phyloP scores from a whole-genome alignment of 129 eudicot species.

The Flaveria robusta region DNA sequence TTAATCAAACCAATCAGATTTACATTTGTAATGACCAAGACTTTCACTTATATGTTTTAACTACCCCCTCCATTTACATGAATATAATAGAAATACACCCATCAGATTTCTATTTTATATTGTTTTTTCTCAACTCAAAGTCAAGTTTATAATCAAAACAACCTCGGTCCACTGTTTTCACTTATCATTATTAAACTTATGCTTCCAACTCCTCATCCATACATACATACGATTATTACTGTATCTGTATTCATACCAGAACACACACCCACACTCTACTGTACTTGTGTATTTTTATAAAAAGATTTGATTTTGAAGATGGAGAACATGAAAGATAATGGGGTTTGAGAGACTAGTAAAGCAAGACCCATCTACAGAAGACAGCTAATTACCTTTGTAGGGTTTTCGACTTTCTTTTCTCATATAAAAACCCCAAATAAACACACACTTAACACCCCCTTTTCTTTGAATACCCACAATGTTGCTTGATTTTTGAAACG shows the following conservation, averaged over 20 bases:
- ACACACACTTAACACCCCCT: constrained; percentile 3
- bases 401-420: constrained; percentile 43
- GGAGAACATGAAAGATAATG: constrained; percentile 45
- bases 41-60: too few species aligned
- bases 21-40: too few species aligned
- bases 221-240: constrained; percentile 13
- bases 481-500: constrained; percentile 45
- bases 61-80: too few species aligned
- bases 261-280: background rate
- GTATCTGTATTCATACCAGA: constrained; percentile 14
- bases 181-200: too few species aligned
- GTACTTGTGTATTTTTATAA: constrained; percentile 6
- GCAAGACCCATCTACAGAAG: constrained; percentile 46
- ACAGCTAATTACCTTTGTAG: constrained; percentile 40
- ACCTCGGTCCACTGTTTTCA: too few species aligned
- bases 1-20: too few species aligned
- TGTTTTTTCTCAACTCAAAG: too few species aligned
- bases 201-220: background rate
- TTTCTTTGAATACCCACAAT: constrained; percentile 36
- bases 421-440: constrained; percentile 25
- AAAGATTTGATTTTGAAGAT: constrained; percentile 32
- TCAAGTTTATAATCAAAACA: background rate
- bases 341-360: constrained; percentile 55
- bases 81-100: background rate
- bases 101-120: too few species aligned